Conservation (phyloP, 129 eudicot genomes). For the Deinandra increscens region DNA sequence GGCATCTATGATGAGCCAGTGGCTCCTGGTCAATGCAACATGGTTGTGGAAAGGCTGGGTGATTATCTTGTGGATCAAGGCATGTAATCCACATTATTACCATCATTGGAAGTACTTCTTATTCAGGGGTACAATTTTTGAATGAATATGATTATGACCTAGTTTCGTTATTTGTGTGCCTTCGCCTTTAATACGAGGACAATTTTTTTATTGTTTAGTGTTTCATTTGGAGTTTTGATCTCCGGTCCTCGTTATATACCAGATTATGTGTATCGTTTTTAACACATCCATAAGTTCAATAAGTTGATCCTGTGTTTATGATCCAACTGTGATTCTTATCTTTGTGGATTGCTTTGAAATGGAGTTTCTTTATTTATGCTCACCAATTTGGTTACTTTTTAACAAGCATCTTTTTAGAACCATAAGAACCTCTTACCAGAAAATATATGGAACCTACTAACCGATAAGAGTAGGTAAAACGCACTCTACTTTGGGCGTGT, state of each 20-base stretch:
- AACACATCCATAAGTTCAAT: conserved; percentile 28
- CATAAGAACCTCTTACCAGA: too few relatives aligned
- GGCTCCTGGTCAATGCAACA: conserved; percentile 87
- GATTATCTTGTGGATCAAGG: conserved; percentile 81
- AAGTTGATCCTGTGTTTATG: conserved; percentile 21
- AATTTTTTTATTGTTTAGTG: not conserved
- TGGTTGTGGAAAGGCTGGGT: conserved; percentile 87
- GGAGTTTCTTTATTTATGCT: not conserved
- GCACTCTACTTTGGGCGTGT: too few relatives aligned
- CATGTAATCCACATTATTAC: conserved; percentile 27
- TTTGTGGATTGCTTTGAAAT: conserved; percentile 7
- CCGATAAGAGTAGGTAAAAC: too few relatives aligned
- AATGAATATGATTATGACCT: conserved; percentile 1
- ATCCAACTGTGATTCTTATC: not conserved
- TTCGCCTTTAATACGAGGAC: too few relatives aligned
- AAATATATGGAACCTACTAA: too few relatives aligned
- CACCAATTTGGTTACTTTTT: not conserved
- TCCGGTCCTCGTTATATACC: conserved; percentile 13
- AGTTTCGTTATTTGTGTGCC: conserved; percentile 1
- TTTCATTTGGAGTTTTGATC: conserved; percentile 28
- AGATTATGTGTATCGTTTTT: conserved; percentile 18
- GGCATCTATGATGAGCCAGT: conserved; percentile 77
- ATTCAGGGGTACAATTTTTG: not conserved
- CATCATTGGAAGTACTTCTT: conserved; percentile 18
- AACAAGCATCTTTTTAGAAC: not conserved